Percentiles rank a stretch among this genome's conserved stretches.
phyloP scores from a whole-genome alignment of 1,284 basidiomycete genomes.

The Xerocomus nothofagi region DNA sequence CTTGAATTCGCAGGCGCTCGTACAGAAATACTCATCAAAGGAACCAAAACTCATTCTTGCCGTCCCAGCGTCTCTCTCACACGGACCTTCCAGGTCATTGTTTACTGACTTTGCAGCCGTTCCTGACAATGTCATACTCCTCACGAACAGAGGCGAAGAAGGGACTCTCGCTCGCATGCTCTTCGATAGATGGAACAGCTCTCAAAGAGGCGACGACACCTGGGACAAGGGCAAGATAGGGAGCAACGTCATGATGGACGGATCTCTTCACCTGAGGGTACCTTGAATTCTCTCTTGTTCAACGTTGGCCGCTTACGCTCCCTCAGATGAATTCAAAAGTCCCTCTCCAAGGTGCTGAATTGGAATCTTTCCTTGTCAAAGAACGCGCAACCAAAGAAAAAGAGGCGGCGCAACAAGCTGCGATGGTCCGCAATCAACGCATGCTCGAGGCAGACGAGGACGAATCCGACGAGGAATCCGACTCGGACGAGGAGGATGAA shows the following conservation, averaged over 20 bases:
- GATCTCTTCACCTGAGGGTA: slow-evolving; percentile 66
- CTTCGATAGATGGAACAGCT: slow-evolving; percentile 84
- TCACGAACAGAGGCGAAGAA: slow-evolving; percentile 78
- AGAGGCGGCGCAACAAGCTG: slow-evolving; percentile 84
- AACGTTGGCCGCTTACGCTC: slow-evolving; percentile 12
- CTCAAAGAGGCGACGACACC: slow-evolving; percentile 74
- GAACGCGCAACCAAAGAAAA: slow-evolving; percentile 84
- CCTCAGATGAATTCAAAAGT: slow-evolving; percentile 84
- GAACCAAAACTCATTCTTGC: slow-evolving; percentile 93
- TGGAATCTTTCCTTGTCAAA: slow-evolving; percentile 78
- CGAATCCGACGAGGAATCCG: slow-evolving; percentile 57
- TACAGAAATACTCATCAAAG: slow-evolving; percentile 80
- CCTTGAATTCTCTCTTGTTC: slow-evolving; percentile 16
- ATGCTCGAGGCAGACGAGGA: slow-evolving; percentile 90
- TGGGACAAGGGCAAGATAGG: slow-evolving; percentile 92
- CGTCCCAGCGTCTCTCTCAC: slow-evolving; percentile 88
- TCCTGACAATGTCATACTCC: slow-evolving; percentile 81
- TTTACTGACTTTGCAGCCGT: slow-evolving; percentile 84
- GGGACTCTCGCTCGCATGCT: slow-evolving; percentile 78
- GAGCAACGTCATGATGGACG: slow-evolving; percentile 75
- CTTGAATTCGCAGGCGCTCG: slow-evolving; percentile 75
- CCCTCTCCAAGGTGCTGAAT: slow-evolving; percentile 81
- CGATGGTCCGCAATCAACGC: slow-evolving; percentile 78
- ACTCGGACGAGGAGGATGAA: slow-evolving; percentile 63
- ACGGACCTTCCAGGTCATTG: slow-evolving; percentile 86